phyloP scores from a whole-genome alignment of 805 yeast species.

The Yarrowia sp. region DNA sequence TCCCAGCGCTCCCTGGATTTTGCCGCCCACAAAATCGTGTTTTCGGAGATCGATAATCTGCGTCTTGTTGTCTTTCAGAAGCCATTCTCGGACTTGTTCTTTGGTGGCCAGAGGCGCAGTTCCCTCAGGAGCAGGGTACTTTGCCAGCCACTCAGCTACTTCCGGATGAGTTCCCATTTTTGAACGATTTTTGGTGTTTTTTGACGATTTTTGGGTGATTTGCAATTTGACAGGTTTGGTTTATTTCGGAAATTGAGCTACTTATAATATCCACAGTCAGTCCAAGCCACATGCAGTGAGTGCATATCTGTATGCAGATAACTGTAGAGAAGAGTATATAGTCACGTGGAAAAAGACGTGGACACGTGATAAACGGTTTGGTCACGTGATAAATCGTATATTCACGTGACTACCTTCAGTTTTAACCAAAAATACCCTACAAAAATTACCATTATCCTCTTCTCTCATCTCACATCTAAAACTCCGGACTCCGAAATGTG shows the following conservation, averaged over 20 bases:
- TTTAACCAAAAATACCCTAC: too few relatives aligned
- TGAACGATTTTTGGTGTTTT: too few relatives aligned
- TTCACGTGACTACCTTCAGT: too few relatives aligned
- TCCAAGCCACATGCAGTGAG: too few relatives aligned
- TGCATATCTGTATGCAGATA: too few relatives aligned
- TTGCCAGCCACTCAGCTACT: neutral
- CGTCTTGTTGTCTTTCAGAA: neutral
- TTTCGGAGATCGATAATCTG: neutral
- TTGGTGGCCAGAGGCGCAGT: neutral
- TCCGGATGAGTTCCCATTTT: neutral
- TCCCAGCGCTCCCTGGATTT: neutral
- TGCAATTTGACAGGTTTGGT: too few relatives aligned
- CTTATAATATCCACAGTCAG: too few relatives aligned
- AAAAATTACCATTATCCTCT: too few relatives aligned
- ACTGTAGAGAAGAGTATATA: too few relatives aligned
- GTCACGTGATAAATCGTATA: too few relatives aligned
- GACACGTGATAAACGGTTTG: too few relatives aligned
- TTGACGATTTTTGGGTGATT: neutral
- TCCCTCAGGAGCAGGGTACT: neutral
- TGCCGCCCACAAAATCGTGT: neutral
- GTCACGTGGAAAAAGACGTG: too few relatives aligned
- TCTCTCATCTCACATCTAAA: neutral
- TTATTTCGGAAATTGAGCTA: neutral
- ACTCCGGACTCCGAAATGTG: neutral
- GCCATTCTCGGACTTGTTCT: neutral